Conservation (phyloP, 768 basidiomycete genomes). For the Lactarius hengduanensis region DNA sequence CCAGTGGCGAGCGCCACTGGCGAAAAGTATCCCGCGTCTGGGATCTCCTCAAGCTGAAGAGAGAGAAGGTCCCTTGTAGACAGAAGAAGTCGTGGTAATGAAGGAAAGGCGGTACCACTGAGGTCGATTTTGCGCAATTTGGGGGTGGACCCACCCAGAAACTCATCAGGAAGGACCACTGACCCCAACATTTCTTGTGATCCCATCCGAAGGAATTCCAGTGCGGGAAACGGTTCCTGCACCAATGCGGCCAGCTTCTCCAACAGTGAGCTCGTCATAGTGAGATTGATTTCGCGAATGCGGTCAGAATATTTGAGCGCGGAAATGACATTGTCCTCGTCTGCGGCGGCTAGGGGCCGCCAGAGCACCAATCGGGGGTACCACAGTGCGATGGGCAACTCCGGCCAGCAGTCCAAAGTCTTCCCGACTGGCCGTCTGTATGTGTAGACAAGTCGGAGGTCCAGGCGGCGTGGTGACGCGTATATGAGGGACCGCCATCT, state of each 20-base stretch:
- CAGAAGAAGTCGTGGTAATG: slow-evolving; percentile 13
- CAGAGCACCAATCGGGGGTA: slow-evolving; percentile 16
- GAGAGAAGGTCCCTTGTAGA: slow-evolving; percentile 14
- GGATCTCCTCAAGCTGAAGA: slow-evolving; percentile 17
- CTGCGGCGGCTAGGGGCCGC: neutral
- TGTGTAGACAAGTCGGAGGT: slow-evolving; percentile 23
- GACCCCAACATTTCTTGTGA: slow-evolving; percentile 11
- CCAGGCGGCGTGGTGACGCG: slow-evolving; percentile 13
- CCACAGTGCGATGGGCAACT: slow-evolving; percentile 17
- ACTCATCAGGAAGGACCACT: slow-evolving; percentile 12
- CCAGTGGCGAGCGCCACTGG: slow-evolving; percentile 17
- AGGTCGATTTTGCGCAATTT: slow-evolving; percentile 11
- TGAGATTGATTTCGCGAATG: slow-evolving; percentile 25
- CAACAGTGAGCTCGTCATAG: slow-evolving; percentile 9
- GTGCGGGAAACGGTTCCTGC: slow-evolving; percentile 2
- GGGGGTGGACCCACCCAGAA: slow-evolving; percentile 14
- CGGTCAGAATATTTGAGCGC: slow-evolving; percentile 12
- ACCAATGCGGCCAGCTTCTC: slow-evolving; percentile 9
- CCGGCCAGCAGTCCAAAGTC: slow-evolving; percentile 16
- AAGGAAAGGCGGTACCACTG: slow-evolving; percentile 15
- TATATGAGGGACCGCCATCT: slow-evolving; percentile 21
- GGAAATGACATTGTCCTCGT: slow-evolving; percentile 18
- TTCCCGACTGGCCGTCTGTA: slow-evolving; percentile 19
- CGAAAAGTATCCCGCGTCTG: slow-evolving; percentile 13
- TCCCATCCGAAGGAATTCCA: slow-evolving; percentile 10